A percentile compares a stretch with the other conserved stretches of the same genome.
Conservation (phyloP, 805 yeast genomes). For the Pichia insulana region DNA sequence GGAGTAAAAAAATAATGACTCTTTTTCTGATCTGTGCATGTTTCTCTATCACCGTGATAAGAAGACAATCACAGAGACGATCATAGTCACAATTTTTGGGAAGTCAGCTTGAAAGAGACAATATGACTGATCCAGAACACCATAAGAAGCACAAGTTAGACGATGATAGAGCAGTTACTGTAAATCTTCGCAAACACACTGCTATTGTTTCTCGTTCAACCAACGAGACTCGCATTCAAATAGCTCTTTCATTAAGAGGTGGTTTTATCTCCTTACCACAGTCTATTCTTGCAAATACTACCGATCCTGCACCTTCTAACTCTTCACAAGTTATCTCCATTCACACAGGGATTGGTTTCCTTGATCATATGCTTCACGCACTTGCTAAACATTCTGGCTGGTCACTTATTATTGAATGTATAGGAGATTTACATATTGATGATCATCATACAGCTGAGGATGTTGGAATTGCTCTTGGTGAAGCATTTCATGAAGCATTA, state of each 20-base stretch:
- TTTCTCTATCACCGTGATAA: background rate
- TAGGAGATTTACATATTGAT: slow-evolving; percentile 92
- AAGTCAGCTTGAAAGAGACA: no score
- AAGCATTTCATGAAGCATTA: slow-evolving; percentile 80
- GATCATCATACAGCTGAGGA: slow-evolving; percentile 98
- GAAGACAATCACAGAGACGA: no score
- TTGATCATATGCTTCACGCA: slow-evolving; percentile 97
- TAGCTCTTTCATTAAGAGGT: slow-evolving; percentile 78
- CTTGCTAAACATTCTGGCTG: slow-evolving; percentile 95
- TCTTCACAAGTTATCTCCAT: slow-evolving; percentile 65
- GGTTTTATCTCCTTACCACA: slow-evolving; percentile 61
- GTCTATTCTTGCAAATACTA: slow-evolving; percentile 38
- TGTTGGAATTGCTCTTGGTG: slow-evolving; percentile 86
- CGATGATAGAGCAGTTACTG: slow-evolving; percentile 6
- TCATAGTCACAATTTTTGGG: no score
- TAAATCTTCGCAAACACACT: slow-evolving; percentile 16
- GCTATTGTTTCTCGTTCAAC: slow-evolving; percentile 63
- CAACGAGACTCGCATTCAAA: slow-evolving; percentile 89
- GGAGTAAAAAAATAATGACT: no score
- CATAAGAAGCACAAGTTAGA: slow-evolving; percentile 10
- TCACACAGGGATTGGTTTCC: slow-evolving; percentile 88
- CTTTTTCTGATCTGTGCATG: background rate
- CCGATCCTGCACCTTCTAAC: slow-evolving; percentile 31
- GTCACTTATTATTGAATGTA: slow-evolving; percentile 83
- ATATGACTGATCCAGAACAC: background rate